Base-by-base conservation (phyloP, 192 early-diverging fungal genomes). In the Podila horticola region DNA sequence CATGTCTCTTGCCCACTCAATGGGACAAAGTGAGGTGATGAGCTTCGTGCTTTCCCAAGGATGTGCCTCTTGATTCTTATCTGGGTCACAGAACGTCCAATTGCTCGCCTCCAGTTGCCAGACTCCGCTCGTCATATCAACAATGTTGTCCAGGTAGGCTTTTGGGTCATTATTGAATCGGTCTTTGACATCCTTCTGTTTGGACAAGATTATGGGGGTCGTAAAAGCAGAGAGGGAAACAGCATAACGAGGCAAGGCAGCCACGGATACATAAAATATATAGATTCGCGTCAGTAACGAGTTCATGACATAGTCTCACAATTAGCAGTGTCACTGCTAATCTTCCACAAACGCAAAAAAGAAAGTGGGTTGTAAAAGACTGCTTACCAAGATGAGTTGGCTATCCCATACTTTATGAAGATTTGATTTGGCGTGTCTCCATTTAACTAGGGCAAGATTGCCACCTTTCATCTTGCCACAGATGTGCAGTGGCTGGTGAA, bases 401-500 rank as follows among this genome's bases (percentile, higher is more conserved):
- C 70, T 58, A 45, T 85, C 84, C 84, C 84, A 85, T 31, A 85
- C 74, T 10, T n/a, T 52, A 49, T 85, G 84, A 45, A 85, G 60
- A n/a, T 28, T 77, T n/a, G 74, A 77, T n/a, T 64, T 82, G 41
- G 68, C 77, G 19, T 66, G 62, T 6, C 75, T 34, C 75, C 75
- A 79, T 34, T 63, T 67, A 19, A 69, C 63, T 1, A 60, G n/a
- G 5, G 75, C 75, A 49, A 67, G 24, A 36, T 79, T 79, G 12
- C 75, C 75, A 0, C 75, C 75, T 36, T 66, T 69, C 9, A 15
- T 12, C 22, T 79, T 79, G 29, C 75, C 75, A 22, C 66, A 79
- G 58, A 64, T 31, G 60, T 87, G 86, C 57, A 87, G 64, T 9
- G 86, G 86, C 41, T 85, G 79, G 61, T 85, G 84, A 17, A 87